Conservation (phyloP, 306 rosid genomes). For the Elaeagnus macrophylla region DNA sequence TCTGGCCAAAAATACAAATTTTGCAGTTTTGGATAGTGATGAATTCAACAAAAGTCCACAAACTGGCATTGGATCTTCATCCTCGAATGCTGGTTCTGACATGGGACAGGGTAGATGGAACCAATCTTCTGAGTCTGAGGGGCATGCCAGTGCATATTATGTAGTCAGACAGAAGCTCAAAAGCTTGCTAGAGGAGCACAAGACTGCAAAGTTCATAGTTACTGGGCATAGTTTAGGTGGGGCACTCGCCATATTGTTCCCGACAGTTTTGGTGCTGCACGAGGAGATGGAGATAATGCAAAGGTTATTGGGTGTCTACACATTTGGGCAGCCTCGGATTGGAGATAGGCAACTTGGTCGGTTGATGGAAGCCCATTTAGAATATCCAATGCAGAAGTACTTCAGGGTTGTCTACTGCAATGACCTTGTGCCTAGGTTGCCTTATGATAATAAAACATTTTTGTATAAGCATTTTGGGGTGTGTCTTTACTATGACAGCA, state of each 20-base stretch:
- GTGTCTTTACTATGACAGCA: conserved; percentile 68
- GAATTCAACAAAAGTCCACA: too few relatives aligned
- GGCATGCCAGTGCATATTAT: conserved; percentile 37
- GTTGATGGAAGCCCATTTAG: conserved; percentile 52
- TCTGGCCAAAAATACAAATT: conserved; percentile 6
- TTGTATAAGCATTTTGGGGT: conserved; percentile 63
- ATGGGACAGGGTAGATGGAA: conserved; percentile 4
- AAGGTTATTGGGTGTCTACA: conserved; percentile 52
- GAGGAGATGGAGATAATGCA: conserved; percentile 49
- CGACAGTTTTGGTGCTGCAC: conserved; percentile 52
- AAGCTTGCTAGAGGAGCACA: conserved; percentile 51
- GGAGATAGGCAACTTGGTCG: conserved; percentile 51
- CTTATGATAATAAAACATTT: conserved; percentile 57
- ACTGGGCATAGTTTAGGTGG: conserved; percentile 84
- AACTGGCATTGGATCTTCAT: conserved; percentile 9
- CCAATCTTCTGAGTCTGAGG: conserved; percentile 14
- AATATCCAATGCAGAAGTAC: conserved; percentile 39
- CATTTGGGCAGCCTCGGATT: conserved; percentile 76
- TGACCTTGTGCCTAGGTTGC: conserved; percentile 73
- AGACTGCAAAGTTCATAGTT: conserved; percentile 55
- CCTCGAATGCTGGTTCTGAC: conserved; percentile 11
- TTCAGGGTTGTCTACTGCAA: conserved; percentile 73
- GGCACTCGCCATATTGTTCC: conserved; percentile 63
- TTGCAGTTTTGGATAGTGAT: conserved; percentile 2
- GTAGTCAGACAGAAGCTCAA: conserved; percentile 37